Evolutionary conservation across 768 basidiomycete species (phyloP).

Genomic region (Collybia sordida): DNA sequence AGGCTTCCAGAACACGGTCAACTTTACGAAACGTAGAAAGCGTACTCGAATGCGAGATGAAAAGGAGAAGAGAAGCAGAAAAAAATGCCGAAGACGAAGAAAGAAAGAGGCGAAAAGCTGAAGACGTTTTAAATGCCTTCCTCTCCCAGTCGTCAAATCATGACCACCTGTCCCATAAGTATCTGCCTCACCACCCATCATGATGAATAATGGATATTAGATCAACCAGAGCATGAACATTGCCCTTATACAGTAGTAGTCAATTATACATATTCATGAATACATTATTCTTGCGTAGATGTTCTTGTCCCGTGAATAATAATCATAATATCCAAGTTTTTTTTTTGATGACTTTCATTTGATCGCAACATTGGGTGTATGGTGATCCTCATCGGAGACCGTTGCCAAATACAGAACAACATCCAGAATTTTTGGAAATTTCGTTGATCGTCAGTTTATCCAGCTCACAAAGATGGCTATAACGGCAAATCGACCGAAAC

Average conservation of each 20-base stretch:
- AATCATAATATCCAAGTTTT: too few relatives aligned
- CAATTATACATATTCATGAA: neutral
- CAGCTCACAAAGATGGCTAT: slow-evolving; percentile 29
- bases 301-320: too few relatives aligned
- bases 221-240: neutral
- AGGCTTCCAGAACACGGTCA: slow-evolving; percentile 54
- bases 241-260: neutral
- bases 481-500: slow-evolving; percentile 39
- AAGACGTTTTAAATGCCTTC: slow-evolving; percentile 44
- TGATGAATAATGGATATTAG: neutral
- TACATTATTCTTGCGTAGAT: neutral
- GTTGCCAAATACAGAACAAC: neutral
- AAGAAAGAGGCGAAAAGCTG: slow-evolving; percentile 44
- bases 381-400: neutral
- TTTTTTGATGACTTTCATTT: too few relatives aligned
- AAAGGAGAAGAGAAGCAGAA: slow-evolving; percentile 60
- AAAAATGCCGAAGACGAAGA: slow-evolving; percentile 48
- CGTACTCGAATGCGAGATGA: slow-evolving; percentile 59
- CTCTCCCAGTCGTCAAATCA: slow-evolving; percentile 20
- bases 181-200: neutral
- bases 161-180: neutral
- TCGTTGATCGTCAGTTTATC: neutral
- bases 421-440: neutral
- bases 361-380: too few relatives aligned
- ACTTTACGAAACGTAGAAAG: slow-evolving; percentile 55